phyloP scores from a whole-genome alignment of 805 yeast genomes.

The Debaryomyces hansenii region DNA sequence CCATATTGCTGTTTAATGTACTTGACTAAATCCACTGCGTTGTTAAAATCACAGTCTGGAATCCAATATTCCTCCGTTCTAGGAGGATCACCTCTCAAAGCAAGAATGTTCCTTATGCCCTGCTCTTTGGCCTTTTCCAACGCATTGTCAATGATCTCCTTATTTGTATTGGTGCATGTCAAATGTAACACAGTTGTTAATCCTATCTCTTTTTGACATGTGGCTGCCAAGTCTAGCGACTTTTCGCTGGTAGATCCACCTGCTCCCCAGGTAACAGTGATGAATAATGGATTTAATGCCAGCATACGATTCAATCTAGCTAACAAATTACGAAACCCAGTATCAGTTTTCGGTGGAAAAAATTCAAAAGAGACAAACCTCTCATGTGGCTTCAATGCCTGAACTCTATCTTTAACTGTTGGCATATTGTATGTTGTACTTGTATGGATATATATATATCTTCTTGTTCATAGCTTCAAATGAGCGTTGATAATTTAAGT shows the following conservation, averaged over 20 bases:
- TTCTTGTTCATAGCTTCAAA: not conserved
- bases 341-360: slow-evolving; percentile 95
- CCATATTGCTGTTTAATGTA: slow-evolving; percentile 74
- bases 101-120: slow-evolving; percentile 89
- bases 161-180: slow-evolving; percentile 93
- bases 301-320: slow-evolving; percentile 90
- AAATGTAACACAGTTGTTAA: slow-evolving; percentile 92
- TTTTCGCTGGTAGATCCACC: slow-evolving; percentile 92
- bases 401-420: slow-evolving; percentile 53
- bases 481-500: not conserved
- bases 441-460: not conserved
- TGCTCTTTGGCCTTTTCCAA: slow-evolving; percentile 63
- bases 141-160: slow-evolving; percentile 74
- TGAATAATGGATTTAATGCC: slow-evolving; percentile 81
- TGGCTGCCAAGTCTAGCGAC: slow-evolving; percentile 77
- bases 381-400: slow-evolving; percentile 47
- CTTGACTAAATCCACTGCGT: slow-evolving; percentile 83
- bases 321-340: slow-evolving; percentile 79
- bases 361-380: slow-evolving; percentile 86
- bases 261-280: slow-evolving; percentile 98
- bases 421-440: slow-evolving; percentile 13
- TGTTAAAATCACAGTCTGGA: slow-evolving; percentile 56
- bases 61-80: slow-evolving; percentile 67
- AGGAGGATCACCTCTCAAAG: slow-evolving; percentile 95
- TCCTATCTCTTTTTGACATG: slow-evolving; percentile 72